Evolutionary conservation across 495 filamentous ascomycete genomes (phyloP), one percentile per base, ranked within the genome.

Genomic region (Xylaria flabelliformis): DNA sequence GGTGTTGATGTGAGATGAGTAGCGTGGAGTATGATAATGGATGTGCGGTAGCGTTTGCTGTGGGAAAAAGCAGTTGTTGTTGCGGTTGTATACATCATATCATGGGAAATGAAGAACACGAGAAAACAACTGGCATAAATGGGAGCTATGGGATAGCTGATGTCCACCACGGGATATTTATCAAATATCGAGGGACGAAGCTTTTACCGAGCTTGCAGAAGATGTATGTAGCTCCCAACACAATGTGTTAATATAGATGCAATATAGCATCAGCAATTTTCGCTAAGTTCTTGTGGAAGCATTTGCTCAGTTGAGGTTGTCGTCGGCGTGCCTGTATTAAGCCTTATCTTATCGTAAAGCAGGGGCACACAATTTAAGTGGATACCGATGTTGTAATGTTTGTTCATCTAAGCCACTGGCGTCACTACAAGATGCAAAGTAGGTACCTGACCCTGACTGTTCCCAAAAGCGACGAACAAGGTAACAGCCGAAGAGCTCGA

Each of bases 81-180:
- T 67, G 50, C 19, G n/a, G 50, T 19, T 42, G 21, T 41, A 64
- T 63, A 61, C 55, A 73, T 69, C 5, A 73, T 73, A 59, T 62
- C 44, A 36, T 32, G 71, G 71, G 39, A 42, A 63, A 41, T 51
- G 24, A 53, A 53, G 19, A 62, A 48, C 6, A 53, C 51, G 51
- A 56, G 46, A 67, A 56, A 56, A 58, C 36, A 48, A 29, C 48
- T 64, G 29, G 64, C 70, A 67, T 58, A 67, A 56, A 67, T 24
- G 64, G 59, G 29, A 7, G 42, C 64, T 21, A 42, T 42, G 48
- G 55, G 41, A 17, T 42, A 51, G 32, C 53, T 67, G 19, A 48
- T 7, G 48, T 39, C 69, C 58, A 34, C 53, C 7, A 42, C 9
- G 68, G 58, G 68, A 70, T 70, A 70, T 70, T 24, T 26, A 51